A percentile compares a stretch with the other conserved stretches of the same genome.
phyloP scores from a whole-genome alignment of 2,329 filamentous ascomycete genomes.

The Cladosporium cucumerinum region DNA sequence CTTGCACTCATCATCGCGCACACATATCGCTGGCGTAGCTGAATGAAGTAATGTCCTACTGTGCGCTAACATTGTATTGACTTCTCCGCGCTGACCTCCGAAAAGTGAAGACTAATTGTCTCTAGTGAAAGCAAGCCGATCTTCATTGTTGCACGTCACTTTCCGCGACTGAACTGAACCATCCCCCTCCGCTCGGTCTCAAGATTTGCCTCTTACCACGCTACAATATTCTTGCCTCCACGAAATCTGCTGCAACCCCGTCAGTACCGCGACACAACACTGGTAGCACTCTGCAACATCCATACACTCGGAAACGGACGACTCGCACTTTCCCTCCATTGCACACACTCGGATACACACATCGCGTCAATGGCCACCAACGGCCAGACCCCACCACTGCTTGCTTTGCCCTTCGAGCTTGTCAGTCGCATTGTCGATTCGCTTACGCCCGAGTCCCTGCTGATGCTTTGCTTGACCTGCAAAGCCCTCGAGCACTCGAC shows the following conservation, averaged over 20 bases:
- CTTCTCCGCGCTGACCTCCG: background rate
- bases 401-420: background rate
- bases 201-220: background rate
- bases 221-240: background rate
- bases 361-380: background rate
- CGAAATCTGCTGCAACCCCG: background rate
- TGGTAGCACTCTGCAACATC: background rate
- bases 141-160: background rate
- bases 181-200: background rate
- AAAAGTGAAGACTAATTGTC: background rate
- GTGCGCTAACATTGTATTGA: background rate
- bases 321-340: background rate
- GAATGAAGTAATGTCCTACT: background rate
- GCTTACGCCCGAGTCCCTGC: background rate
- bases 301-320: background rate
- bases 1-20: background rate
- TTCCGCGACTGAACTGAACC: background rate
- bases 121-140: background rate
- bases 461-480: background rate
- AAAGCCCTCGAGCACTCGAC: background rate
- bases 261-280: background rate
- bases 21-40: background rate
- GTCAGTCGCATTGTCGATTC: background rate
- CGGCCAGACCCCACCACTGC: background rate
- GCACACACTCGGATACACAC: background rate